Conservation (phyloP, 2,329 filamentous ascomycete genomes). For the Amauroascus niger region DNA sequence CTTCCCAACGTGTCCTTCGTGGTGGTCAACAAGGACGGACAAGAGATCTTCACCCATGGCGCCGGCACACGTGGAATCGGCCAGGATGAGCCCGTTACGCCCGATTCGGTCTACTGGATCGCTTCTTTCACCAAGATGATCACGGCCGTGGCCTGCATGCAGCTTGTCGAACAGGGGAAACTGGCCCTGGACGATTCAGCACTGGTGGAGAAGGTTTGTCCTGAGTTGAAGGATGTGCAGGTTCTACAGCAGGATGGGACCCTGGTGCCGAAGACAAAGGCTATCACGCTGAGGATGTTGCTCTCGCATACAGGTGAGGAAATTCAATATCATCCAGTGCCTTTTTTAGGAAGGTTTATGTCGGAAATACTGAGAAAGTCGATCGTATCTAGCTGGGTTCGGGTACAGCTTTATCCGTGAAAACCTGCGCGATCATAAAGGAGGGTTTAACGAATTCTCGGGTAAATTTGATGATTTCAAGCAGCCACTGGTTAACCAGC, state of each 20-base stretch:
- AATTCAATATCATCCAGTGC: no score
- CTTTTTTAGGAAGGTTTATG: no score
- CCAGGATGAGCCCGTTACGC: conserved; percentile 44
- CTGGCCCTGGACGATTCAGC: conserved; percentile 36
- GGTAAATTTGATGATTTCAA: conserved; percentile 52
- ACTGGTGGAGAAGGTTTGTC: conserved; percentile 33
- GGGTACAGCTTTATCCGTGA: conserved; percentile 49
- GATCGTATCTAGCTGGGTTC: conserved; percentile 40
- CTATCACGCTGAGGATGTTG: conserved; percentile 51
- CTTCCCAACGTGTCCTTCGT: conserved; percentile 42
- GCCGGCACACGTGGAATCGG: conserved; percentile 40
- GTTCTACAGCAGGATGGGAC: conserved; percentile 32
- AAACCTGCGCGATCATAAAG: conserved; percentile 38
- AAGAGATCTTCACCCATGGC: conserved; percentile 42
- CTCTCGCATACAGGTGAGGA: conserved; percentile 39
- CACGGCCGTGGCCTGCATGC: conserved; percentile 39
- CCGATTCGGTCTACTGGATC: conserved; percentile 53
- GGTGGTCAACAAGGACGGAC: conserved; percentile 41
- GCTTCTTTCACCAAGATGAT: conserved; percentile 45
- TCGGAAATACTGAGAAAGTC: no score
- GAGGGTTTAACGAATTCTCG: conserved; percentile 36
- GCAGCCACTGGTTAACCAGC: conserved; percentile 51
- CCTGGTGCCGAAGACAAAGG: conserved; percentile 36
- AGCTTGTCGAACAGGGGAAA: conserved; percentile 38
- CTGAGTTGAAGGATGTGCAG: conserved; percentile 37